Evolutionary conservation across 2,329 filamentous ascomycete species (phyloP).

Genomic region (Penicillium oxalicum): DNA sequence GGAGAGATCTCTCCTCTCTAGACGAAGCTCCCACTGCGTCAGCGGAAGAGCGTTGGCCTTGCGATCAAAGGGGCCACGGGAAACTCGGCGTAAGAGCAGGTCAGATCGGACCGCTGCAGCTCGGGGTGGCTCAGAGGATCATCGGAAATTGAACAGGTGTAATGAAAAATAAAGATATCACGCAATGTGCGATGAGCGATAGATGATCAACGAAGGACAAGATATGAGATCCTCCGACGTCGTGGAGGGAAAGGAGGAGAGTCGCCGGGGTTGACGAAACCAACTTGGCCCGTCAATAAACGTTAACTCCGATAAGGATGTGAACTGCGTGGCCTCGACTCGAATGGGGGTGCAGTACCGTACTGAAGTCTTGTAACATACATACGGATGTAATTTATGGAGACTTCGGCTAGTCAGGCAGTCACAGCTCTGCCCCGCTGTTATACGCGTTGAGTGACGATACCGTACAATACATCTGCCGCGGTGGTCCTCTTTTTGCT

Average conservation of each 20-base stretch:
- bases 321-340: slow-evolving; percentile 14
- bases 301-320: slow-evolving; percentile 8
- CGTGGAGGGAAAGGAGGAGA: no score
- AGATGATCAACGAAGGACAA: no score
- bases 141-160: slow-evolving; percentile 8
- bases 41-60: slow-evolving; percentile 2
- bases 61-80: not conserved
- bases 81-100: not conserved
- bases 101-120: slow-evolving; percentile 14
- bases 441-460: no score
- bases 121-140: slow-evolving; percentile 14
- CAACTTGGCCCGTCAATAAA: slow-evolving; percentile 3
- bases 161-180: no score
- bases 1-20: slow-evolving; percentile 17
- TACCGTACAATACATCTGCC: no score
- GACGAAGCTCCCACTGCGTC: not conserved
- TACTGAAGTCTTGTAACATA: not conserved
- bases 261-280: no score
- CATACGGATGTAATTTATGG: no score
- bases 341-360: not conserved
- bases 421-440: no score
- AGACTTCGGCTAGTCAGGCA: no score
- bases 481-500: no score
- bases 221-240: no score
- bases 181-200: no score